Evolutionary conservation across 495 filamentous ascomycete species (phyloP), one percentile per base, ranked within the genome.

Genomic region (Penicillium salamii): DNA sequence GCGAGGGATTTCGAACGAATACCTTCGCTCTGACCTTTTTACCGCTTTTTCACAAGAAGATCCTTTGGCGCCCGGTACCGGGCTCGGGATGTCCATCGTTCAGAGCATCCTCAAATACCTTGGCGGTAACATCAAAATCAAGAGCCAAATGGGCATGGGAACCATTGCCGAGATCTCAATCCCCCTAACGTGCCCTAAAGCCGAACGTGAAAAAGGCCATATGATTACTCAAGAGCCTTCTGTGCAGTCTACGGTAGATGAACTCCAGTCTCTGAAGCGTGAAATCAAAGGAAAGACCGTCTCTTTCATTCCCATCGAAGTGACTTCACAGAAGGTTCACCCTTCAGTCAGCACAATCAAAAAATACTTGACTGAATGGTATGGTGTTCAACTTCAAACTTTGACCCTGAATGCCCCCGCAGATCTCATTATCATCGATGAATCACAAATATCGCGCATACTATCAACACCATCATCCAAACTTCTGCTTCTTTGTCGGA

Each of bases 11-110:
- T 68, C 66, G 1, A 42, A 62, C 11, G 70, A 75, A 6, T 76
- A 70, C 47, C 58, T 76, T 17, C 57, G 65, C 14, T 68, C 61
- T 17, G 57, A 63, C 31, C 46, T 75, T 3, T 76, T 66, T 53
- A 69, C 62, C 13, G 62, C 72, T 7, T 76, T 76, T 39, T 65
- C 64, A n/a, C 72, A 76, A 50, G 72, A 76, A 40, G 64, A 75
- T 26, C 48, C 62, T n/a, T 57, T 76, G 11, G 62, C 63, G 5
- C 68, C 63, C 14, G 72, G 72, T 7, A 72, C 67, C 3, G 72
- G 72, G 1, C 60, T 69, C 24, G 66, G 66, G 9, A 52, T 74
- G 13, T 66, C 59, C 7, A 70, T 75, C 19, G 68, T 72, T 26
- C 62, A 59, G n/a, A 61, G 55, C n/a, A 70, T 76, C 28, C 55